A percentile compares a stretch with the other conserved stretches of the same genome.
Conservation (phyloP, 495 filamentous ascomycete genomes). For the Neurospora discreta region DNA sequence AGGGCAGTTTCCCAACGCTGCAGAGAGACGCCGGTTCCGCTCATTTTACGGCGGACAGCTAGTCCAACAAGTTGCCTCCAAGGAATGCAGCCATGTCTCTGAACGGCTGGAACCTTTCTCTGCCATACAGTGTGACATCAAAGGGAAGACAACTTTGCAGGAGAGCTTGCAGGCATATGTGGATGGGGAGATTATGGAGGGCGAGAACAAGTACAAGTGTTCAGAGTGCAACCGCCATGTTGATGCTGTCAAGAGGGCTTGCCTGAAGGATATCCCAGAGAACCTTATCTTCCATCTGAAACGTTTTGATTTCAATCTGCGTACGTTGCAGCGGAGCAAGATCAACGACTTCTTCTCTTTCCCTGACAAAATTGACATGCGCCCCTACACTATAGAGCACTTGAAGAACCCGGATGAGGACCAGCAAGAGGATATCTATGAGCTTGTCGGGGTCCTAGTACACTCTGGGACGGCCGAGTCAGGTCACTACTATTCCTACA, state of each 20-base stretch:
- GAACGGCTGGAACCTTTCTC: slow-evolving; percentile 85
- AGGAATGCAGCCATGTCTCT: slow-evolving; percentile 89
- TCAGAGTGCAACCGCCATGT: slow-evolving; percentile 83
- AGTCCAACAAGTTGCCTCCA: slow-evolving; percentile 89
- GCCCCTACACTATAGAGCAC: slow-evolving; percentile 76
- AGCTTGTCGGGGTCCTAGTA: slow-evolving; percentile 84
- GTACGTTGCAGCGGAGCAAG: slow-evolving; percentile 74
- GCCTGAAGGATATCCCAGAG: slow-evolving; percentile 86
- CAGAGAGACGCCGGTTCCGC: slow-evolving; percentile 64
- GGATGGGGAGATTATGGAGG: slow-evolving; percentile 93
- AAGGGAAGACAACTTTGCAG: slow-evolving; percentile 72
- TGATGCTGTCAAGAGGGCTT: slow-evolving; percentile 87
- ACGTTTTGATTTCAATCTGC: slow-evolving; percentile 89
- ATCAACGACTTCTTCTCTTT: slow-evolving; percentile 95
- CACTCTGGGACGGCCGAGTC: slow-evolving; percentile 89
- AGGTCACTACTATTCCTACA: slow-evolving; percentile 95
- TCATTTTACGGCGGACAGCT: slow-evolving; percentile 85
- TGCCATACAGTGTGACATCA: slow-evolving; percentile 94
- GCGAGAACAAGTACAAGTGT: slow-evolving; percentile 97
- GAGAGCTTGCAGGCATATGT: slow-evolving; percentile 92
- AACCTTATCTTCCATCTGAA: slow-evolving; percentile 96
- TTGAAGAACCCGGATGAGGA: slow-evolving; percentile 53
- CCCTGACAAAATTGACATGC: slow-evolving; percentile 76
- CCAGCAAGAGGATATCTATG: slow-evolving; percentile 61
- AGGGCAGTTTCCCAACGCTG: slow-evolving; percentile 55